Conservation (phyloP, 441 rosid genomes). For the Iberis amara region DNA sequence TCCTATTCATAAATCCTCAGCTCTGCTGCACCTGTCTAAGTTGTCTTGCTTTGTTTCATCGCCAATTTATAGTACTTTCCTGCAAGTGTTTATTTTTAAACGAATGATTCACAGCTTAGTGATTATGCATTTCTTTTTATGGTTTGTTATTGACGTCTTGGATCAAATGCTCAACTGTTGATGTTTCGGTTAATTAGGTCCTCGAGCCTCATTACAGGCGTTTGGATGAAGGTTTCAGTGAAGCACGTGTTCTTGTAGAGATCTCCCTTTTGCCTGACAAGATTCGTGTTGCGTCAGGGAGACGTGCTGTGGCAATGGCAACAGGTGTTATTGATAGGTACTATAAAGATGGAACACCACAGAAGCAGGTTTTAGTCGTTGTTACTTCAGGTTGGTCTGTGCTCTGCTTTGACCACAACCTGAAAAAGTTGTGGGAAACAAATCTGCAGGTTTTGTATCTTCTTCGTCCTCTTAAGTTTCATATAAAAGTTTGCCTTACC, state of each 20-base stretch:
- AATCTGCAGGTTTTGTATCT: slow-evolving; percentile 63
- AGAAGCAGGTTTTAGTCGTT: slow-evolving; percentile 90
- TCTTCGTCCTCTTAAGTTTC: slow-evolving; percentile 10
- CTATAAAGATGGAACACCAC: slow-evolving; percentile 65
- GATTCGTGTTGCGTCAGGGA: slow-evolving; percentile 73
- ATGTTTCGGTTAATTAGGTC: slow-evolving; percentile 39
- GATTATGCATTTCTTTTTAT: slow-evolving; percentile 7
- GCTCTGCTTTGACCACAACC: slow-evolving; percentile 94
- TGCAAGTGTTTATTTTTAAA: background rate
- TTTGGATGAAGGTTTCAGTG: slow-evolving; percentile 86
- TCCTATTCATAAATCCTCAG: background rate
- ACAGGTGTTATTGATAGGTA: slow-evolving; percentile 71
- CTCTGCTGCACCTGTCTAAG: background rate
- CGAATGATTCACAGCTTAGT: background rate
- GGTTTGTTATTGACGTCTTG: background rate
- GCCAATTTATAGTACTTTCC: background rate
- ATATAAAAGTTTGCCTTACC: background rate
- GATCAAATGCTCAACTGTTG: slow-evolving; percentile 3
- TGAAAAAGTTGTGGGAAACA: slow-evolving; percentile 86
- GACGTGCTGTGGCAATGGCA: slow-evolving; percentile 94
- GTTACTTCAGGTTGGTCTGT: slow-evolving; percentile 96
- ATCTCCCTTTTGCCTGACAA: slow-evolving; percentile 77
- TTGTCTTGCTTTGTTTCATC: slow-evolving; percentile 1
- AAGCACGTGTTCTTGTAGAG: slow-evolving; percentile 69
- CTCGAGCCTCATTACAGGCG: slow-evolving; percentile 82